Evolutionary conservation across 345 rosid genomes (phyloP), one percentile per base, ranked within the genome.

Genomic region (Gossypium ekmanianum): DNA sequence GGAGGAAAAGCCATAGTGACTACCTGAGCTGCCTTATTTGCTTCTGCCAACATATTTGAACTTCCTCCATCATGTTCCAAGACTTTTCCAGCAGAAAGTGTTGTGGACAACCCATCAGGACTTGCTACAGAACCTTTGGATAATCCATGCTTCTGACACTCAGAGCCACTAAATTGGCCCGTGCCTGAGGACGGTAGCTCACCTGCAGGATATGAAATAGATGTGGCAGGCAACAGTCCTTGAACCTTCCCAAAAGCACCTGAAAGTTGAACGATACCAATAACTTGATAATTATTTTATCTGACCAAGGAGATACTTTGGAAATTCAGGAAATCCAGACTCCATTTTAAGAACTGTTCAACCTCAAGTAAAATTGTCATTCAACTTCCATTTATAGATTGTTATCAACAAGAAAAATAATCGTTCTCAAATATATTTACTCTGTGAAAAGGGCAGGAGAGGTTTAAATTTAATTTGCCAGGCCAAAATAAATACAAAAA

Each of bases 191-290:
- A 75, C 62, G 84, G 84, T 57, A 68, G 66, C 68, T 90, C 88
- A 63, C 76, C 87, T 9, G 71, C 55, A 11, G 84, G 78, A 75
- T 74, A 78, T 13, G 88, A 79, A 77, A 74, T 80, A 68, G 90
- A 79, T 52, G 80, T 59, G 24, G 68, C 68, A 65, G 85, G 75
- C 75, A 88, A 63, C 24, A 85, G 86, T 48, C 82, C 94, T 81
- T 84, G 88, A 81, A 76, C 77, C 80, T 85, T 87, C 78, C 87
- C 85, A 76, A 76, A 84, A 82, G 83, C 80, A 84, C 85, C 91
- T 88, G 75, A 77, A 80, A 77, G 68, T 47, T 72, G 61, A 70
- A 13, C 10, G 71, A 76, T 22, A 68, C 68, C 10, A 51, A 27
- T 14, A 51, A 51, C 17, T 34, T 26, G 73, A 50, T 16, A 13